These are phyloP conservation scores for Encephalitozoon intestinalis DNA, from an alignment of 371 early-diverging fungal genomes.

Conservation along the genomic window DNA sequence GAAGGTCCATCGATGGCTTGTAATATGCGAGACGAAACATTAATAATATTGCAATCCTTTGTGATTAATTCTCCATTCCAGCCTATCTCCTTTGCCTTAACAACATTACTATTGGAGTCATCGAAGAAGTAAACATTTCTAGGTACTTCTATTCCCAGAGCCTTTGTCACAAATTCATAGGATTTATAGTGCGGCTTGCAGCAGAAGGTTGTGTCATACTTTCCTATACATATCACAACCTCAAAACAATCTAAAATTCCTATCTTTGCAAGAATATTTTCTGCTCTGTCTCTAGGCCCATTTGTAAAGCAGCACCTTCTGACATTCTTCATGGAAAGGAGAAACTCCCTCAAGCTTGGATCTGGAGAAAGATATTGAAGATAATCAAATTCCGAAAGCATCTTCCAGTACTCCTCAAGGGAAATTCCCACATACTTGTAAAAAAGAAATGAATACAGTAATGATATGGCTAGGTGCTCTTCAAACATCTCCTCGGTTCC, in stretches of 20 bases:
- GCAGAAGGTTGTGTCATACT: slow-evolving; percentile 7
- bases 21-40: neutral
- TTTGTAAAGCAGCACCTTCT: slow-evolving; percentile 48
- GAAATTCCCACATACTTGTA: neutral
- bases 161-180: slow-evolving; percentile 39
- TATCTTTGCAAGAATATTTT: slow-evolving; percentile 20
- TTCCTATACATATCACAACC: slow-evolving; percentile 39
- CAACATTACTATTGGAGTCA: slow-evolving; percentile 32
- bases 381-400: neutral
- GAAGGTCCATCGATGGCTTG: neutral
- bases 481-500: neutral
- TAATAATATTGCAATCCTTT: neutral
- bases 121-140: slow-evolving; percentile 46
- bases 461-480: neutral
- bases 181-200: slow-evolving; percentile 29
- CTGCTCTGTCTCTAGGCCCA: slow-evolving; percentile 19
- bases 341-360: slow-evolving; percentile 1
- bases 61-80: slow-evolving; percentile 25
- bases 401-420: neutral
- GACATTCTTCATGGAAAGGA: slow-evolving; percentile 5
- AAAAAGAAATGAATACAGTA: slow-evolving; percentile 6
- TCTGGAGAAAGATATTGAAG: slow-evolving; percentile 16
- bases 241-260: slow-evolving; percentile 39
- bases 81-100: slow-evolving; percentile 14
- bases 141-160: slow-evolving; percentile 9